Conservation (phyloP, 441 rosid genomes). For the Brassica balearica region DNA sequence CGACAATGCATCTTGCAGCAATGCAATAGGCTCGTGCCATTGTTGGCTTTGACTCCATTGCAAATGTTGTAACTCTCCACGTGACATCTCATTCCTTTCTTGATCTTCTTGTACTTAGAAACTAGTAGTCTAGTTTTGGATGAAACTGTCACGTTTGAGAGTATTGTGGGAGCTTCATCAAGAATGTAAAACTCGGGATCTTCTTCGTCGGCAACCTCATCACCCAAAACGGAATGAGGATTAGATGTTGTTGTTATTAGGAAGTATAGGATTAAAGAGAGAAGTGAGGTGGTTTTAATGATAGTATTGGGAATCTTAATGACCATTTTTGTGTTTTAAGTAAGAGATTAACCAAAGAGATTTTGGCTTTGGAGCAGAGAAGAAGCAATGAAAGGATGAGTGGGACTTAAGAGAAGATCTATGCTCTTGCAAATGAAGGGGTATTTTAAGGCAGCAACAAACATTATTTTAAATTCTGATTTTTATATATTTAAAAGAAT, state of each 20-base stretch:
- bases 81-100: slow-evolving; percentile 60
- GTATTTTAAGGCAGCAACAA: slow-evolving; percentile 6
- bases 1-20: slow-evolving; percentile 88
- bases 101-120: slow-evolving; percentile 44
- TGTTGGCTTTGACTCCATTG: slow-evolving; percentile 65
- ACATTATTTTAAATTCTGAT: slow-evolving; percentile 22
- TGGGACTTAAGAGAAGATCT: slow-evolving; percentile 39
- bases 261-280: slow-evolving; percentile 40
- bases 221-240: slow-evolving; percentile 45
- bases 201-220: slow-evolving; percentile 42
- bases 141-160: slow-evolving; percentile 34
- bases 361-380: slow-evolving; percentile 34
- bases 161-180: slow-evolving; percentile 48
- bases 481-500: neutral
- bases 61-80: slow-evolving; percentile 51
- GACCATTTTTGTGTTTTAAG: slow-evolving; percentile 37
- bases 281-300: slow-evolving; percentile 30
- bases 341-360: slow-evolving; percentile 35
- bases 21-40: slow-evolving; percentile 60
- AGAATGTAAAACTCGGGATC: slow-evolving; percentile 54
- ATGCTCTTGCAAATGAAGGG: slow-evolving; percentile 34
- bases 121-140: slow-evolving; percentile 57
- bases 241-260: slow-evolving; percentile 37
- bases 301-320: slow-evolving; percentile 11
- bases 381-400: slow-evolving; percentile 19